A percentile compares a stretch with the other conserved stretches of the same genome.
phyloP scores from a whole-genome alignment of 768 basidiomycete species.

The Mycena maculata region DNA sequence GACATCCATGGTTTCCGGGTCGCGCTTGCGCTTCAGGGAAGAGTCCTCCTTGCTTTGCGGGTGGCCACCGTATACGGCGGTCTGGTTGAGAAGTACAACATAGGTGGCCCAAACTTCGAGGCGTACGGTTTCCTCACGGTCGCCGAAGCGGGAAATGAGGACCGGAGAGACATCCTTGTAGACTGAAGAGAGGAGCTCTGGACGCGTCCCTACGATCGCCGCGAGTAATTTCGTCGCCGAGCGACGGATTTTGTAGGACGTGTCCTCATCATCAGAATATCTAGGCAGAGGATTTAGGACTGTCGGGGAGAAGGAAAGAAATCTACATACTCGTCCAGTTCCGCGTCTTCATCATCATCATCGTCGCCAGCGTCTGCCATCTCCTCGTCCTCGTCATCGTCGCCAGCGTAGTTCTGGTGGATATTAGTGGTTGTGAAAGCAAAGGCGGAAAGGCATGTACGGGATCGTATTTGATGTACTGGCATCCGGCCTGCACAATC shows the following conservation, averaged over 20 bases:
- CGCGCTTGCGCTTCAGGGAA: constrained; percentile 78
- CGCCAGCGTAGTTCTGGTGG: constrained; percentile 63
- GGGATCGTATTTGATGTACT: constrained; percentile 93
- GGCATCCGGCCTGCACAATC: constrained; percentile 77
- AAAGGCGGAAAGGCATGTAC: constrained; percentile 56
- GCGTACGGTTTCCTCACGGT: constrained; percentile 94
- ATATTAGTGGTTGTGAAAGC: neutral
- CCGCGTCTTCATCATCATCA: constrained; percentile 85
- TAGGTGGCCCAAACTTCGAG: constrained; percentile 94
- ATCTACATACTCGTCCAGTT: constrained; percentile 76
- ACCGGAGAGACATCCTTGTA: constrained; percentile 90
- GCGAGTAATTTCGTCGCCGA: constrained; percentile 91
- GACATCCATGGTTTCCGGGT: constrained; percentile 78
- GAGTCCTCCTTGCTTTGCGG: constrained; percentile 64
- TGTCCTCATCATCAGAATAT: constrained; percentile 98
- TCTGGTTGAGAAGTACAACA: constrained; percentile 83
- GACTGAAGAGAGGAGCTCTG: constrained; percentile 82
- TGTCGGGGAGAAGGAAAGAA: constrained; percentile 1
- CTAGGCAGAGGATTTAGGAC: constrained; percentile 51
- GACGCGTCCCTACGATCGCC: constrained; percentile 88
- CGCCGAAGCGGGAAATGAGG: constrained; percentile 90
- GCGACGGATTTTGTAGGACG: constrained; percentile 96
- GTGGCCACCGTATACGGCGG: constrained; percentile 78
- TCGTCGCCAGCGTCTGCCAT: constrained; percentile 80
- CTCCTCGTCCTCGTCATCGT: constrained; percentile 62